These are phyloP conservation scores for Apocynum venetum DNA, from an alignment of 257 asterid genomes.

Conservation along the genomic window DNA sequence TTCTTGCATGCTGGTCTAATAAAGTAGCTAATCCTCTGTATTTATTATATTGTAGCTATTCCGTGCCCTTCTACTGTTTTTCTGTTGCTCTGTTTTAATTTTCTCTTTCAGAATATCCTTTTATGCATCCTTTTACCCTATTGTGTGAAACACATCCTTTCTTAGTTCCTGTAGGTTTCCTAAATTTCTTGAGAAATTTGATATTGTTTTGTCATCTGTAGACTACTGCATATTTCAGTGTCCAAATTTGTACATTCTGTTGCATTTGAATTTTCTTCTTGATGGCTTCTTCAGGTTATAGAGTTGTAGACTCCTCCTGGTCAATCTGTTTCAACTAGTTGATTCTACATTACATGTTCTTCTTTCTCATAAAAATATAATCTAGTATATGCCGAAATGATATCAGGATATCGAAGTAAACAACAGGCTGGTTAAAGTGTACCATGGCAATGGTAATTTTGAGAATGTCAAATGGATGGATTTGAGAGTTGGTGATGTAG, in stretches of 20 bases:
- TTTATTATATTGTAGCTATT: not conserved
- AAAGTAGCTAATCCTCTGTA: not conserved
- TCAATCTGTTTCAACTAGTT: not conserved
- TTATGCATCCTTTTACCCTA: no score
- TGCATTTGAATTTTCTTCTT: not conserved
- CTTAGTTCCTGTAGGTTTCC: not conserved
- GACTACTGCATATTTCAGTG: not conserved
- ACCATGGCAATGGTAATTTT: slow-evolving; percentile 41
- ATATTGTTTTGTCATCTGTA: not conserved
- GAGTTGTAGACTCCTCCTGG: slow-evolving; percentile 9
- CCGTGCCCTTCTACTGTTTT: not conserved
- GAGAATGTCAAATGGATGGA: slow-evolving; percentile 49
- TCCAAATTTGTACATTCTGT: not conserved
- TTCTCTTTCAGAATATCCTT: not conserved
- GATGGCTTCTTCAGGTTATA: slow-evolving; percentile 5
- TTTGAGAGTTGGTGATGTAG: slow-evolving; percentile 61
- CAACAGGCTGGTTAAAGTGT: slow-evolving; percentile 55
- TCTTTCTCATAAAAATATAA: slow-evolving; percentile 18
- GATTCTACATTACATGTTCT: slow-evolving; percentile 15
- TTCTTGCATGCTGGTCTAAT: not conserved
- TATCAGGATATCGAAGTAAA: slow-evolving; percentile 60
- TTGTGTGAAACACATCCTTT: not conserved
- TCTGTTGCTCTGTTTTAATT: not conserved
- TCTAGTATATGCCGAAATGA: slow-evolving; percentile 7
- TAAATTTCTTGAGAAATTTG: not conserved